A percentile compares a stretch with the other conserved stretches of the same genome.
Conservation (phyloP, 257 asterid species). For the Solanum ossicruentum region DNA sequence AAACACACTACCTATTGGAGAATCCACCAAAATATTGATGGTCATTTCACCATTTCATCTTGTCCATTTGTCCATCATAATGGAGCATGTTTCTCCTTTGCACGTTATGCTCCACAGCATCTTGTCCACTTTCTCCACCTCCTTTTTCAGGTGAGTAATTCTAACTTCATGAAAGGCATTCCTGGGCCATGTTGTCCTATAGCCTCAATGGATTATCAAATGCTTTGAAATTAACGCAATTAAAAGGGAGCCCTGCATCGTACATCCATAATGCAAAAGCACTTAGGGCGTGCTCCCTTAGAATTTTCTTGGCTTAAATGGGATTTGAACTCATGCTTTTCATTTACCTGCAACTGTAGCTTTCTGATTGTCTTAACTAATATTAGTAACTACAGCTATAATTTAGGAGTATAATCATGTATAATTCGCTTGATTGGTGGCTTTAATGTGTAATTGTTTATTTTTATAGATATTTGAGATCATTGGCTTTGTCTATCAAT, state of each 20-base stretch:
- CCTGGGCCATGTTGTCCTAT: neutral
- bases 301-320: neutral
- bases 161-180: neutral
- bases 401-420: neutral
- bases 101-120: neutral
- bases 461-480: conserved; percentile 67
- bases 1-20: neutral
- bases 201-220: neutral
- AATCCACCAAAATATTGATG: neutral
- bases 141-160: neutral
- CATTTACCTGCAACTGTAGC: neutral
- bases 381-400: neutral
- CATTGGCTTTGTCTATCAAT: conserved; percentile 74
- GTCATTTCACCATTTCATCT: neutral
- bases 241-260: neutral
- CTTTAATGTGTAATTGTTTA: neutral
- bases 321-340: neutral
- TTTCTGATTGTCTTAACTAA: neutral
- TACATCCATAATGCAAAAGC: neutral
- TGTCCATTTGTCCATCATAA: neutral
- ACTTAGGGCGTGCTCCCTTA: neutral
- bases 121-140: neutral
- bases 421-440: neutral
- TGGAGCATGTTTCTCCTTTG: neutral
- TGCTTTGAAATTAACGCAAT: neutral